Conservation (phyloP, 2,329 filamentous ascomycete genomes). For the Cladosporium oxysporum region DNA sequence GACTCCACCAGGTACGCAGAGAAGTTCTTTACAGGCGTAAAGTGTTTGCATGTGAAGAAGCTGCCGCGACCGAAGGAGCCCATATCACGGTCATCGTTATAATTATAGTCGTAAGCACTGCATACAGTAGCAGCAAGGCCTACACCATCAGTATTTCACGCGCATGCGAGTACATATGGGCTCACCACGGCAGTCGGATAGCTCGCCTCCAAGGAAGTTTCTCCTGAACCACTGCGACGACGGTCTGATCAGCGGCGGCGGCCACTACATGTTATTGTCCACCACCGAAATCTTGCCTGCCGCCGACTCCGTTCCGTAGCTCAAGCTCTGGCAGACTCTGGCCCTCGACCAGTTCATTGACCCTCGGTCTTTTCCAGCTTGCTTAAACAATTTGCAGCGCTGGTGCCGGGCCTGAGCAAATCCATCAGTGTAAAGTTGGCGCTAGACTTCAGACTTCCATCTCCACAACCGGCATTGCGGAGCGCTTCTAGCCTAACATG, state of each 20-base stretch:
- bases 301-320: not conserved
- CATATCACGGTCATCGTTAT: constrained; percentile 21
- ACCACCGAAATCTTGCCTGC: not conserved
- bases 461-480: constrained; percentile 20
- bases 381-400: not conserved
- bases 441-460: constrained; percentile 8
- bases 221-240: constrained; percentile 9
- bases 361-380: not conserved
- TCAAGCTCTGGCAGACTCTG: constrained; percentile 8
- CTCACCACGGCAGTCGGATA: not conserved
- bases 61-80: constrained; percentile 25
- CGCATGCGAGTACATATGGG: not conserved
- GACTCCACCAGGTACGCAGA: constrained; percentile 13
- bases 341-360: not conserved
- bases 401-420: constrained; percentile 1
- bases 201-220: constrained; percentile 7
- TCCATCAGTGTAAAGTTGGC: constrained; percentile 9
- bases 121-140: not conserved
- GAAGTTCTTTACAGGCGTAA: constrained; percentile 21
- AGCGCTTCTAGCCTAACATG: constrained; percentile 16
- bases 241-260: constrained; percentile 7
- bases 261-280: not conserved
- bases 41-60: constrained; percentile 29
- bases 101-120: not conserved
- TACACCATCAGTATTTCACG: not conserved